These are phyloP conservation scores for Artemisia tridentata DNA, from an alignment of 129 eudicot species.

Conservation along the genomic window DNA sequence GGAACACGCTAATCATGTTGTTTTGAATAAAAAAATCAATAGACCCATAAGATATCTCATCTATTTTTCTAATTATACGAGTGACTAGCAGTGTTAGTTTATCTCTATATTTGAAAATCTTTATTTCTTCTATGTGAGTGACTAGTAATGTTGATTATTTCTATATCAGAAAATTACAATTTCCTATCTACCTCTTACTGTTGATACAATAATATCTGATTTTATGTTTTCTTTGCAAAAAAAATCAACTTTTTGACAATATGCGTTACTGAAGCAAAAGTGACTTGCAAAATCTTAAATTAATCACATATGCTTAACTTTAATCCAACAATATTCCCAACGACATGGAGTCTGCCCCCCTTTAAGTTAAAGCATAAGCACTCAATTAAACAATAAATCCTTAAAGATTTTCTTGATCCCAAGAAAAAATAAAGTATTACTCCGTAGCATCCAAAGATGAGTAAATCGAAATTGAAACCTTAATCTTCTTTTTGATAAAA, in stretches of 20 bases:
- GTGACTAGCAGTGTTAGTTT: no score
- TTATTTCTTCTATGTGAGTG: no score
- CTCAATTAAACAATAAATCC: conserved; percentile 9
- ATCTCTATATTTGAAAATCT: no score
- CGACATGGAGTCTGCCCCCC: conserved; percentile 22
- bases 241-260: conserved; percentile 6
- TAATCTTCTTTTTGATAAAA: conserved; percentile 2
- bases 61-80: no score
- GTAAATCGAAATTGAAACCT: background rate
- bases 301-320: conserved; percentile 26
- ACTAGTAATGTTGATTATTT: no score
- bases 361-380: conserved; percentile 22
- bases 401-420: conserved; percentile 27
- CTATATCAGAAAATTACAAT: background rate
- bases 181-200: conserved; percentile 1
- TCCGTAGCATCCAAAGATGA: conserved; percentile 3
- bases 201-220: background rate
- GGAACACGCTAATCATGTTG: no score
- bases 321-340: conserved; percentile 24
- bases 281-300: conserved; percentile 9
- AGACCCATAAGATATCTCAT: no score
- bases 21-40: no score
- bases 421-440: background rate
- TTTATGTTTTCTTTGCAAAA: background rate
- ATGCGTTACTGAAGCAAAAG: conserved; percentile 31